These are phyloP conservation scores for Peronospora belbahrii DNA, from an alignment of 352 stramenopile species.

Conservation along the genomic window DNA sequence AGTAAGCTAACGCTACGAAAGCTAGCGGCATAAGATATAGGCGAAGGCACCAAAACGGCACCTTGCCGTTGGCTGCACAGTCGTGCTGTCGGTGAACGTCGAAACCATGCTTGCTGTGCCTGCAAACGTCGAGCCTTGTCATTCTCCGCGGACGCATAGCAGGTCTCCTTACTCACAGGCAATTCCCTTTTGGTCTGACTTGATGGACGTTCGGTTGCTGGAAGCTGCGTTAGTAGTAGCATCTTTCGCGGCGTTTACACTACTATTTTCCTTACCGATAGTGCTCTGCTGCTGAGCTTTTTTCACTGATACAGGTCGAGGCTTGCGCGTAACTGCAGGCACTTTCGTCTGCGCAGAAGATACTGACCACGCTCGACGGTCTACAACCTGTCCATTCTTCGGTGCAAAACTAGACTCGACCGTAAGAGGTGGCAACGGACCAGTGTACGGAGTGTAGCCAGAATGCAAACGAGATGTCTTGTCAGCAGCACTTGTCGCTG, in stretches of 20 bases:
- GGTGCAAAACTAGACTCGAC: slow-evolving; percentile 62
- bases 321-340: slow-evolving; percentile 6
- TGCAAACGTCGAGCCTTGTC: slow-evolving; percentile 23
- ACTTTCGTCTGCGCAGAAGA: slow-evolving; percentile 9
- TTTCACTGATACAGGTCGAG: slow-evolving; percentile 18
- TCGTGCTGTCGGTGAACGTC: neutral
- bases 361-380: slow-evolving; percentile 7
- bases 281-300: slow-evolving; percentile 6
- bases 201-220: slow-evolving; percentile 23
- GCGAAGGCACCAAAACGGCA: slow-evolving; percentile 5
- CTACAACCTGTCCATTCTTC: slow-evolving; percentile 23
- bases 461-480: slow-evolving; percentile 18
- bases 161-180: slow-evolving; percentile 24
- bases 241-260: slow-evolving; percentile 6
- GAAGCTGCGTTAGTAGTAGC: slow-evolving; percentile 14
- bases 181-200: slow-evolving; percentile 13
- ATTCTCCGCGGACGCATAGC: slow-evolving; percentile 34
- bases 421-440: slow-evolving; percentile 45
- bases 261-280: slow-evolving; percentile 31
- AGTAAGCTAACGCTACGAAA: slow-evolving; percentile 13
- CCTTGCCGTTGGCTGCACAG: slow-evolving; percentile 7
- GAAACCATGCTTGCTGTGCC: slow-evolving; percentile 4
- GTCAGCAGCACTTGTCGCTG: neutral
- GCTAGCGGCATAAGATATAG: slow-evolving; percentile 19
- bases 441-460: slow-evolving; percentile 62